Evolutionary conservation across 805 yeast species (phyloP).

Genomic region (Metschnikowia colocasiae): DNA sequence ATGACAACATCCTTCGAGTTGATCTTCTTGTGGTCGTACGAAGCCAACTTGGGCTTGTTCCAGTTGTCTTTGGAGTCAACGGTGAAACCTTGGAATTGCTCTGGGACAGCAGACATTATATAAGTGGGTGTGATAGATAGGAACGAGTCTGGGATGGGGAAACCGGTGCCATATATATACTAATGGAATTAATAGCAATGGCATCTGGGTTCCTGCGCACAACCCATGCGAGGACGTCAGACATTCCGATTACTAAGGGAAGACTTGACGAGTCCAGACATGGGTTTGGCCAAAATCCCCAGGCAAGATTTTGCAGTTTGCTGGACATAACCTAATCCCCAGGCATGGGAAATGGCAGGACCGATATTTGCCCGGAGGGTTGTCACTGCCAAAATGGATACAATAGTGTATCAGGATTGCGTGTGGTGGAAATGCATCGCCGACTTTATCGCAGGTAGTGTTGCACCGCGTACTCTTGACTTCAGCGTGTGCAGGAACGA

Average conservation of each 20-base stretch:
- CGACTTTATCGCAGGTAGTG: not conserved
- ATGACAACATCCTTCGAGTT: constrained; percentile 22
- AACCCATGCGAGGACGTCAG: not conserved
- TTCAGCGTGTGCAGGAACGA: too few relatives aligned
- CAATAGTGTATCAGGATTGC: not conserved
- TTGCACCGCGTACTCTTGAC: too few relatives aligned
- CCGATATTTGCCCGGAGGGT: too few relatives aligned
- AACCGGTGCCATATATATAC: not conserved
- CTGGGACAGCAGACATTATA: constrained; percentile 34
- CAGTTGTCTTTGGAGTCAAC: constrained; percentile 48
- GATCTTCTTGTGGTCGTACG: constrained; percentile 45
- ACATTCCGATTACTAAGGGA: not conserved
- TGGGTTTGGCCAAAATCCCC: not conserved
- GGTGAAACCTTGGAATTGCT: constrained; percentile 60
- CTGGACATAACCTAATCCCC: too few relatives aligned
- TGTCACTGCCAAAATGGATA: not conserved
- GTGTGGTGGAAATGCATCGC: constrained; percentile 3
- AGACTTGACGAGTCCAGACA: not conserved
- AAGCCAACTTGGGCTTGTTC: constrained; percentile 51
- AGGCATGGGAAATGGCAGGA: too few relatives aligned
- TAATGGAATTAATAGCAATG: not conserved
- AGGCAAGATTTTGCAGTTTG: not conserved
- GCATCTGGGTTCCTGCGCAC: not conserved
- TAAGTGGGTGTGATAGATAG: not conserved
- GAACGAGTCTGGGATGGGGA: not conserved